A percentile compares a stretch with the other conserved stretches of the same genome.
phyloP scores from a whole-genome alignment of 2,329 filamentous ascomycete species.

The Talaromyces islandicus region DNA sequence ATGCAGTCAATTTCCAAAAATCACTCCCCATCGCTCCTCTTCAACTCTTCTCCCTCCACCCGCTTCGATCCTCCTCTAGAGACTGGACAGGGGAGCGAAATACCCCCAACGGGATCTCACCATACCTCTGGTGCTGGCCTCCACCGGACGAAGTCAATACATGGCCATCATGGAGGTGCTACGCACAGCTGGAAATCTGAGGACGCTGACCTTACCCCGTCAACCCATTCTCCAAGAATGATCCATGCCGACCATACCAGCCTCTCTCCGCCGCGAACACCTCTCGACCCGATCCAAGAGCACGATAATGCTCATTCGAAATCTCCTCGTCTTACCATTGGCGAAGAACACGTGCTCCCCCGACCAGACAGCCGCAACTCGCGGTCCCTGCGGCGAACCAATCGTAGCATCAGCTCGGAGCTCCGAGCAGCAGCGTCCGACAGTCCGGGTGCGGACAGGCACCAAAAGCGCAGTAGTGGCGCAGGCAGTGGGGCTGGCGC shows the following conservation, averaged over 20 bases:
- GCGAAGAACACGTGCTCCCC: slow-evolving; percentile 16
- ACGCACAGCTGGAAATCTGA: slow-evolving; percentile 25
- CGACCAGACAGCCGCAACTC: slow-evolving; percentile 45
- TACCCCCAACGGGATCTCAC: neutral
- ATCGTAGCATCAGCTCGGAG: slow-evolving; percentile 67
- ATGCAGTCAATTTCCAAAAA: slow-evolving; percentile 26
- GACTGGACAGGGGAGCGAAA: neutral
- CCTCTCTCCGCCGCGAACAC: slow-evolving; percentile 32
- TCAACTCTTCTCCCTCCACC: slow-evolving; percentile 33
- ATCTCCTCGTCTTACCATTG: slow-evolving; percentile 23
- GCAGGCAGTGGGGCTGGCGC: slow-evolving; percentile 3
- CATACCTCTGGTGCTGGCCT: slow-evolving; percentile 20
- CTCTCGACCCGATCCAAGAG: slow-evolving; percentile 48
- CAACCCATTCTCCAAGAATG: slow-evolving; percentile 4
- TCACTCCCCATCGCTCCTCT: slow-evolving; percentile 38
- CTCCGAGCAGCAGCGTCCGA: slow-evolving; percentile 46
- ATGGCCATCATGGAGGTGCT: slow-evolving; percentile 25
- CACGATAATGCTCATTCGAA: slow-evolving; percentile 20
- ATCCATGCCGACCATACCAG: slow-evolving; percentile 21
- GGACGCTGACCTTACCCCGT: slow-evolving; percentile 19
- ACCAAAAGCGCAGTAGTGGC: slow-evolving; percentile 2
- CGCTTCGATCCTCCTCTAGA: slow-evolving; percentile 15
- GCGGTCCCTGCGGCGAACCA: slow-evolving; percentile 65
- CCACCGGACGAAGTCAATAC: slow-evolving; percentile 32
- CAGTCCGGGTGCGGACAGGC: neutral